These are phyloP conservation scores for Petasospora rhodanensis DNA, from an alignment of 1,139 yeast species.

Conservation along the genomic window DNA sequence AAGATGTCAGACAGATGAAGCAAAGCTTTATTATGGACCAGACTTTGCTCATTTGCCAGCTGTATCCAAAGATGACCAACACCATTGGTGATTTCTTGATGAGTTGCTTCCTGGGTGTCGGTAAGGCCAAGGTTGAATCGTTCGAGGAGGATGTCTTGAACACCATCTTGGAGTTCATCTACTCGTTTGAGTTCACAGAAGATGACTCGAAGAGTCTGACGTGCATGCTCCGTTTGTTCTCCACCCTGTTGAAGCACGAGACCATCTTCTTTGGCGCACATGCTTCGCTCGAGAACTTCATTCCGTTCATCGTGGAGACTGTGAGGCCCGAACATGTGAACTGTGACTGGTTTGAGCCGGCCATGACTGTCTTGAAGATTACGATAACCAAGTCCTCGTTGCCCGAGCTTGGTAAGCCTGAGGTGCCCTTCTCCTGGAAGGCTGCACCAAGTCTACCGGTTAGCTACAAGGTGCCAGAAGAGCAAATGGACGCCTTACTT, in stretches of 20 bases:
- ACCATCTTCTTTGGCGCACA: conserved; percentile 27
- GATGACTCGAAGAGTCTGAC: conserved; percentile 34
- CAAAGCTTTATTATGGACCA: conserved; percentile 37
- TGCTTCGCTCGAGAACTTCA: conserved; percentile 30
- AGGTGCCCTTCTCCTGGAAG: conserved; percentile 18
- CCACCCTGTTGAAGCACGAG: conserved; percentile 39
- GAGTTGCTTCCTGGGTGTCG: conserved; percentile 30
- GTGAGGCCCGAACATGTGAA: conserved; percentile 36
- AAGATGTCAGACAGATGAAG: conserved; percentile 33
- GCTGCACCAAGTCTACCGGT: too few relatives aligned
- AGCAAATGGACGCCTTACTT: conserved; percentile 36
- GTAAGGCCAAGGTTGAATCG: conserved; percentile 28
- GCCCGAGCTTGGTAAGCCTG: conserved; percentile 32
- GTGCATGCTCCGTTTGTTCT: conserved; percentile 44
- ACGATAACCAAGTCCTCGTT: conserved; percentile 42
- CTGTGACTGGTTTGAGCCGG: conserved; percentile 47
- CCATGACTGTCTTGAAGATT: conserved; percentile 43
- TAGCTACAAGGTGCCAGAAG: conserved; percentile 30
- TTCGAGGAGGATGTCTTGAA: conserved; percentile 32
- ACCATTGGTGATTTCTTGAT: conserved; percentile 45
- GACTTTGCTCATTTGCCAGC: conserved; percentile 45
- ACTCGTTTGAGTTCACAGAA: conserved; percentile 31
- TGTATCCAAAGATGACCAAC: conserved; percentile 38
- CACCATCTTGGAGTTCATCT: conserved; percentile 34
- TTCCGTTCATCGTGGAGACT: conserved; percentile 35